These are phyloP conservation scores for Chaetomium strumarium DNA, from an alignment of 2,329 filamentous ascomycete species.

Conservation along the genomic window DNA sequence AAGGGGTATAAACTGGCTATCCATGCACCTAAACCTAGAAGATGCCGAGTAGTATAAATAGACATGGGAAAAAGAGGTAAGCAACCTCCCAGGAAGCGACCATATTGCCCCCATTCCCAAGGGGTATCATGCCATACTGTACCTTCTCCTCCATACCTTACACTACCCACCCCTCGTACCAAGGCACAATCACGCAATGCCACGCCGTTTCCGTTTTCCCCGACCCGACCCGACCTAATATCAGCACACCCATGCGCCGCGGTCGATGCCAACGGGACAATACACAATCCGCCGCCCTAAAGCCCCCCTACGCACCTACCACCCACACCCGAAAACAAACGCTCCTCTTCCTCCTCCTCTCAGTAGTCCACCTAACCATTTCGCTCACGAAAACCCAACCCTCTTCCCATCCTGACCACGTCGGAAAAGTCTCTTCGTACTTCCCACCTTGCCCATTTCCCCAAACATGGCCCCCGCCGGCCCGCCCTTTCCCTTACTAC, in stretches of 20 bases:
- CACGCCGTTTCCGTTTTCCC: conserved; percentile 2
- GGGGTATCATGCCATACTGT: conserved; percentile 7
- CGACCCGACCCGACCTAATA: not conserved
- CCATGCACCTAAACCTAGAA: not conserved
- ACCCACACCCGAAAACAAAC: not conserved
- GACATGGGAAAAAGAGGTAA: not conserved
- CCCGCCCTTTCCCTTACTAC: conserved; percentile 15
- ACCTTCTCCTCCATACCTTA: not conserved
- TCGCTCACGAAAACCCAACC: not conserved
- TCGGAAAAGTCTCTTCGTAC: conserved; percentile 66
- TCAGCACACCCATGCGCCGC: not conserved
- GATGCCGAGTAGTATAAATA: not conserved
- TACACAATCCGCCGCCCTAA: not conserved
- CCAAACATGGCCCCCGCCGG: conserved; percentile 45
- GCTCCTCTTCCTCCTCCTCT: not conserved
- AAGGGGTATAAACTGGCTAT: conserved; percentile 2
- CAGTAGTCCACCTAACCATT: not conserved
- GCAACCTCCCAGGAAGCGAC: not conserved
- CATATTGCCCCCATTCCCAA: not conserved
- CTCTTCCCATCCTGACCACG: conserved; percentile 26
- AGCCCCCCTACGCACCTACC: not conserved
- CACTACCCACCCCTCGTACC: not conserved
- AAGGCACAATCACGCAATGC: not conserved
- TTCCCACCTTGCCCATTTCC: conserved; percentile 65
- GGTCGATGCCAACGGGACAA: not conserved